A percentile compares a stretch with the other conserved stretches of the same genome.
Conservation (phyloP, 768 basidiomycete species). For the Suillus subluteus region DNA sequence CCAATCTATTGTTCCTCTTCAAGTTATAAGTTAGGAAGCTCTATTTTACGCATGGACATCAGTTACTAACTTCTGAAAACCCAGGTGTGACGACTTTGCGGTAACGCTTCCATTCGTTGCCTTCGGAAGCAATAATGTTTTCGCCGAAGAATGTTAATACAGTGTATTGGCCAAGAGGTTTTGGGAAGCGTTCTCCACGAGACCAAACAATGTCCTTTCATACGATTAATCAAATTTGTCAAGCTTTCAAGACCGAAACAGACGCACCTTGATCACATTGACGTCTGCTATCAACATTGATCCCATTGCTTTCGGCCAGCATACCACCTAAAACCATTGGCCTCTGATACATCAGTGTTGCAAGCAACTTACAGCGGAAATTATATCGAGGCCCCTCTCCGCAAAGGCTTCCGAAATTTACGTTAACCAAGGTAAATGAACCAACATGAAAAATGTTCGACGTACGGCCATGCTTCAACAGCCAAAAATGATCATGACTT, state of each 20-base stretch:
- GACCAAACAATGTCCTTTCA: slow-evolving; percentile 24
- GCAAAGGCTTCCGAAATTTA: slow-evolving; percentile 30
- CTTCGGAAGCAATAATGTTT: slow-evolving; percentile 70
- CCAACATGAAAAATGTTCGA: not conserved
- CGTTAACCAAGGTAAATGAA: not conserved
- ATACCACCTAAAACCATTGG: slow-evolving; percentile 8
- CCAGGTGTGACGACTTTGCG: slow-evolving; percentile 66
- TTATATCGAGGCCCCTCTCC: slow-evolving; percentile 39
- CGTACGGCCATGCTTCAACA: slow-evolving; percentile 12
- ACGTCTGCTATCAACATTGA: slow-evolving; percentile 39
- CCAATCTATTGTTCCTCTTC: slow-evolving; percentile 37
- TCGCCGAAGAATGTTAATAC: slow-evolving; percentile 54
- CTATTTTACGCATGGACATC: not conserved
- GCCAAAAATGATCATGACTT: slow-evolving; percentile 14
- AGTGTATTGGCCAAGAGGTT: slow-evolving; percentile 51
- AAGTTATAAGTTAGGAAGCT: not conserved
- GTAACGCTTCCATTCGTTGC: slow-evolving; percentile 67
- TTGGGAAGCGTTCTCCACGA: slow-evolving; percentile 48
- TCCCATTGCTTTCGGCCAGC: slow-evolving; percentile 16
- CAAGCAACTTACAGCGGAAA: slow-evolving; percentile 37
- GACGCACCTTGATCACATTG: slow-evolving; percentile 40
- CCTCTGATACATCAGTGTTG: not conserved
- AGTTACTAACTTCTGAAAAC: slow-evolving; percentile 44
- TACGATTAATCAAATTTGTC: not conserved
- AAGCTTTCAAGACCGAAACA: not conserved